These are phyloP conservation scores for Trichoderma pleuroti DNA, from an alignment of 2,329 filamentous ascomycete genomes.

Conservation along the genomic window DNA sequence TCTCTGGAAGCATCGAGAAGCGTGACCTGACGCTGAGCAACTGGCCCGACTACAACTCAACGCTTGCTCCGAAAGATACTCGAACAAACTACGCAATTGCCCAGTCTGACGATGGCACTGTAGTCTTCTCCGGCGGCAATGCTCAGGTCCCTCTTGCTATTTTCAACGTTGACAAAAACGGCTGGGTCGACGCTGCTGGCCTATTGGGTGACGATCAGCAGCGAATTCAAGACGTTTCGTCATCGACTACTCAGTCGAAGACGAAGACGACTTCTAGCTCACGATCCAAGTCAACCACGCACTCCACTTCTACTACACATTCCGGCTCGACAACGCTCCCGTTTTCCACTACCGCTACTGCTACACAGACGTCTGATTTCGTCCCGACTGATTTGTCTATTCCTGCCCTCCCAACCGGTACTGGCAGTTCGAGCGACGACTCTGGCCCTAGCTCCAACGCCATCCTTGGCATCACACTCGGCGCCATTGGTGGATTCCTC, in stretches of 20 bases:
- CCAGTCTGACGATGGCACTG: conserved; percentile 59
- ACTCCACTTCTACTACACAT: conserved; percentile 25
- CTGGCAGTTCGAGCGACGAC: conserved; percentile 25
- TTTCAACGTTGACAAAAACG: conserved; percentile 72
- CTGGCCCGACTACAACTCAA: conserved; percentile 78
- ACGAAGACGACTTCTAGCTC: conserved; percentile 10
- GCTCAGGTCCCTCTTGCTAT: conserved; percentile 65
- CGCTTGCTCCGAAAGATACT: conserved; percentile 59
- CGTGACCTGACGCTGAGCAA: conserved; percentile 53
- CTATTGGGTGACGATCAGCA: conserved; percentile 52
- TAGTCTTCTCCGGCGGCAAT: conserved; percentile 77
- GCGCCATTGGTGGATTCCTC: conserved; percentile 72
- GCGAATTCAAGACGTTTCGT: conserved; percentile 30
- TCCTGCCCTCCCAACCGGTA: conserved; percentile 23
- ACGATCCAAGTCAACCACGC: conserved; percentile 1
- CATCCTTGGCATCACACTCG: conserved; percentile 78
- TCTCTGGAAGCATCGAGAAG: conserved; percentile 21
- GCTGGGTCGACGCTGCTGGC: conserved; percentile 70
- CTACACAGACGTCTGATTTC: conserved; percentile 24
- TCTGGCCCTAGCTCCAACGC: conserved; percentile 43
- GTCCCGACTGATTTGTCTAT: conserved; percentile 19
- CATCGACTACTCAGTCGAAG: conserved; percentile 25
- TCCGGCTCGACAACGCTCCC: conserved; percentile 23
- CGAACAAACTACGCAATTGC: conserved; percentile 72
- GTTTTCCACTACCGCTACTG: conserved; percentile 22